Base-by-base conservation (phyloP, 1,284 basidiomycete genomes). In the Ganoderma sinense region DNA sequence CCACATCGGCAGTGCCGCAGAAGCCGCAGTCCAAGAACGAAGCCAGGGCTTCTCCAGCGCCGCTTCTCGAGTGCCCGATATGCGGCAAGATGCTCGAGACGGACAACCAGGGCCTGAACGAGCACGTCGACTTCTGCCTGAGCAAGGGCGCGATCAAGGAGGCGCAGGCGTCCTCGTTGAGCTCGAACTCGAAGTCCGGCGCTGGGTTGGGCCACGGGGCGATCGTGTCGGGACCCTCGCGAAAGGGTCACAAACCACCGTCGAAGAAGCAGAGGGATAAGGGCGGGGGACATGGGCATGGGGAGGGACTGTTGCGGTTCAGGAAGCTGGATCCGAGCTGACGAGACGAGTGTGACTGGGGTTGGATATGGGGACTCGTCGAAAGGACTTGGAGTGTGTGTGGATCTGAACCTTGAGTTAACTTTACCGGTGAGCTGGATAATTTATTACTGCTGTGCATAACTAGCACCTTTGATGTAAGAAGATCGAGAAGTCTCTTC, bases 41-140 rank as follows among this genome's bases (percentile, higher is more conserved):
- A 10, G 26, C 13, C 14, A 7, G 26, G 16, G 16, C 63, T 13
- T 40, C 43, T 16, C 43, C 58, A 43, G 20, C 51, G 36, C 36
- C 65, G 64, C 45, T 58, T 16, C 82, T 84, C 64, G 79, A 79
- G 7, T 94, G 93, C 78, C 93, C 93, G 7, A 81, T 94, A 23
- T 94, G 93, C 75, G 77, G 81, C 29, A 88, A 86, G 76, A 78
- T 79, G 36, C 75, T 93, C 69, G 80, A 84, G 70, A 87, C 84
- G 1, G 88, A 93, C 77, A 94, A 94, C 75, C 83, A 85, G 65
- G 88, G 87, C 2, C 78, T 94, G 31, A 94, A 94, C 77, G 83
- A 87, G 36, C 93, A 94, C 74, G 84, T 94, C 63, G 93, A 94
- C 78, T 94, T 91, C 76, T 94, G 93, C 75, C 78, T 94, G 66